A percentile compares a stretch with the other conserved stretches of the same genome.
phyloP scores from a whole-genome alignment of 805 yeast species.

The Limtongia smithiae region DNA sequence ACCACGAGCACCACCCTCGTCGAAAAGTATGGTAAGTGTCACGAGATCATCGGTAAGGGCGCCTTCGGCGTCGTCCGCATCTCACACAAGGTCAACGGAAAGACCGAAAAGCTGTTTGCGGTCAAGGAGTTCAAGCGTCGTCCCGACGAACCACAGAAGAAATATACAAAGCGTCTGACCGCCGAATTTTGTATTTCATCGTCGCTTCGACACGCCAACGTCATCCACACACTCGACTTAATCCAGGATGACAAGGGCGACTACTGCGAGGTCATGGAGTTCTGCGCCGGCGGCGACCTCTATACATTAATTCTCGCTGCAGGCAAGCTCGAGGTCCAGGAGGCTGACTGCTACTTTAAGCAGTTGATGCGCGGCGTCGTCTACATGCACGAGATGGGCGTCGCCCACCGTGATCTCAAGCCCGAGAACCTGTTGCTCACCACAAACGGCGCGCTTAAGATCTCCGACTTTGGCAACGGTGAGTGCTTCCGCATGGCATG shows the following conservation, averaged over 20 bases:
- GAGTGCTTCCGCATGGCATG: constrained; percentile 88
- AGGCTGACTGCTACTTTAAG: constrained; percentile 86
- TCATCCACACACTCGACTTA: constrained; percentile 73
- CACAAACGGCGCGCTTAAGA: constrained; percentile 60
- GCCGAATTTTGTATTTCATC: constrained; percentile 88
- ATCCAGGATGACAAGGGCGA: constrained; percentile 70
- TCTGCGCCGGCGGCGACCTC: constrained; percentile 82
- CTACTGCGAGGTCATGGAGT: constrained; percentile 91
- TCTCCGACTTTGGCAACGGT: constrained; percentile 86
- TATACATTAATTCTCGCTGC: constrained; percentile 55
- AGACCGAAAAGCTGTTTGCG: constrained; percentile 55
- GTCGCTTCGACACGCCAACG: constrained; percentile 69
- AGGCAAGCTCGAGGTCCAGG: constrained; percentile 54
- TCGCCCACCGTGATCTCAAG: constrained; percentile 89
- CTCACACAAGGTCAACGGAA: constrained; percentile 56
- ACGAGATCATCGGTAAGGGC: constrained; percentile 85
- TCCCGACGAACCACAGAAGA: constrained; percentile 53
- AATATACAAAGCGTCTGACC: constrained; percentile 68
- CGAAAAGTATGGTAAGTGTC: constrained; percentile 90
- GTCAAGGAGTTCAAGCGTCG: constrained; percentile 71
- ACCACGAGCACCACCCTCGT: constrained; percentile 54
- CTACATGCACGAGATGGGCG: constrained; percentile 87
- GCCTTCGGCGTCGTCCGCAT: constrained; percentile 91
- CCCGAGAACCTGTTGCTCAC: constrained; percentile 80
- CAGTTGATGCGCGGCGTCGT: constrained; percentile 78